Evolutionary conservation across 2,329 filamentous ascomycete species (phyloP).

Genomic region (Fusarium buxicola): DNA sequence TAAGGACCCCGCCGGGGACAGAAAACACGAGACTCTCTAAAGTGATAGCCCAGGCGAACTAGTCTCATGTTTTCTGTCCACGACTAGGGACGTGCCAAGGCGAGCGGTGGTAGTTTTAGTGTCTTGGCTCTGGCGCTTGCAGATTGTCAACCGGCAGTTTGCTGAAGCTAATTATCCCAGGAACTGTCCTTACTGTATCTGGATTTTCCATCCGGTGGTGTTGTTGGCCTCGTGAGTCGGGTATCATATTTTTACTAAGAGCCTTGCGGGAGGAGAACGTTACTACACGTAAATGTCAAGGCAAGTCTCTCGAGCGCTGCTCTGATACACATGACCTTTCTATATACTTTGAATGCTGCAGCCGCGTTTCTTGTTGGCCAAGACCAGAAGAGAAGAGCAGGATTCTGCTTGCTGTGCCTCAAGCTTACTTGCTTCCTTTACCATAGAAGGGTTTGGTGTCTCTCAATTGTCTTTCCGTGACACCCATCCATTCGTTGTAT

Average conservation of each 20-base stretch:
- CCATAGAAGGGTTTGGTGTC: constrained; percentile 19
- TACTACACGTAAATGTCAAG: no score
- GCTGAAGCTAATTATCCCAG: constrained; percentile 19
- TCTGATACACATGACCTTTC: neutral
- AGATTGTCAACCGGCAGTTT: constrained; percentile 20
- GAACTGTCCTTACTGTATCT: constrained; percentile 13
- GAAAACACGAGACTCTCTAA: no score
- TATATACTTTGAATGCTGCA: no score
- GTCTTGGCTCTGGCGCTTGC: constrained; percentile 26
- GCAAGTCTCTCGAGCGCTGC: neutral
- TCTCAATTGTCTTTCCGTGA: constrained; percentile 13
- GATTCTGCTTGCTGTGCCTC: constrained; percentile 25
- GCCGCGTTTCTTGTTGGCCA: no score
- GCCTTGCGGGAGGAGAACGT: no score
- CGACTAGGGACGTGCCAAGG: constrained; percentile 10
- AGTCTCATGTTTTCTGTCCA: no score
- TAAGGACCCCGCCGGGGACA: no score
- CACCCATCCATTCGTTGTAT: constrained; percentile 13
- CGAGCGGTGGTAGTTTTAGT: constrained; percentile 21
- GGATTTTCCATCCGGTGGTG: neutral
- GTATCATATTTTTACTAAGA: no score
- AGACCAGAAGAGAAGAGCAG: neutral
- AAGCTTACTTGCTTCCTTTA: constrained; percentile 8
- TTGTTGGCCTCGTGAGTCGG: no score
- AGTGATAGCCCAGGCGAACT: no score